These are phyloP conservation scores for Dactylellina leptospora DNA, from an alignment of 2,329 filamentous ascomycete species.

Conservation along the genomic window DNA sequence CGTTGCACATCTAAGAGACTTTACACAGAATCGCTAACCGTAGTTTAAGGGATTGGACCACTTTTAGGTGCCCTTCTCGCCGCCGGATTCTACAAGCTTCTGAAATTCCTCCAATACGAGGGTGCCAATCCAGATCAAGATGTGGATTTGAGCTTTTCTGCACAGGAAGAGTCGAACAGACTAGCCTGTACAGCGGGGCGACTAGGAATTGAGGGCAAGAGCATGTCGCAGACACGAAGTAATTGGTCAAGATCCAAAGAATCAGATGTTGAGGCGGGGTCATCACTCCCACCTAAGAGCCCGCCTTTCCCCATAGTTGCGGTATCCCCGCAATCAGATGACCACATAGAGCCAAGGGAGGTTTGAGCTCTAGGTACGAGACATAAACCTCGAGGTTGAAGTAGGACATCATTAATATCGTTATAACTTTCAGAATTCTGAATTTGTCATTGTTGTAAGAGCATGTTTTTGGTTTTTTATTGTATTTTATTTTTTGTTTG, in stretches of 20 bases:
- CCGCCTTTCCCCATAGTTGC: slow-evolving; percentile 4
- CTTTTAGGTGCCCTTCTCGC: slow-evolving; percentile 65
- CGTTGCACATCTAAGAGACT: background rate
- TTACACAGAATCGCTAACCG: slow-evolving; percentile 9
- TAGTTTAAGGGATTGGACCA: slow-evolving; percentile 62
- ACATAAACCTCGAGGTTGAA: too few relatives aligned
- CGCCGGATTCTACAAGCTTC: slow-evolving; percentile 63
- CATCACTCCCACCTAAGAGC: slow-evolving; percentile 34
- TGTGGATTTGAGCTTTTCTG: slow-evolving; percentile 30
- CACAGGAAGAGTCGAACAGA: slow-evolving; percentile 8
- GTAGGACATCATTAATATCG: too few relatives aligned
- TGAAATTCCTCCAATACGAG: slow-evolving; percentile 66
- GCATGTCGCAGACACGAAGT: slow-evolving; percentile 3
- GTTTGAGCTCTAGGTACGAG: background rate
- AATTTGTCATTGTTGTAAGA: too few relatives aligned
- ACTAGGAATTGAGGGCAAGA: slow-evolving; percentile 23
- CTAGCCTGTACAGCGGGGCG: slow-evolving; percentile 16
- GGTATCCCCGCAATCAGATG: background rate
- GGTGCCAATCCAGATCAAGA: slow-evolving; percentile 66
- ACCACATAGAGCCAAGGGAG: slow-evolving; percentile 8
- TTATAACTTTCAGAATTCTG: too few relatives aligned
- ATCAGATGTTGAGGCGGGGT: slow-evolving; percentile 36
- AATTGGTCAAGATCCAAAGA: slow-evolving; percentile 37
- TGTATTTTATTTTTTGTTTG: too few relatives aligned
- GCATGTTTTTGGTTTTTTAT: too few relatives aligned